These are phyloP conservation scores for Cutaneotrichosporon cyanovorans DNA, from an alignment of 1,284 basidiomycete genomes.

Conservation along the genomic window DNA sequence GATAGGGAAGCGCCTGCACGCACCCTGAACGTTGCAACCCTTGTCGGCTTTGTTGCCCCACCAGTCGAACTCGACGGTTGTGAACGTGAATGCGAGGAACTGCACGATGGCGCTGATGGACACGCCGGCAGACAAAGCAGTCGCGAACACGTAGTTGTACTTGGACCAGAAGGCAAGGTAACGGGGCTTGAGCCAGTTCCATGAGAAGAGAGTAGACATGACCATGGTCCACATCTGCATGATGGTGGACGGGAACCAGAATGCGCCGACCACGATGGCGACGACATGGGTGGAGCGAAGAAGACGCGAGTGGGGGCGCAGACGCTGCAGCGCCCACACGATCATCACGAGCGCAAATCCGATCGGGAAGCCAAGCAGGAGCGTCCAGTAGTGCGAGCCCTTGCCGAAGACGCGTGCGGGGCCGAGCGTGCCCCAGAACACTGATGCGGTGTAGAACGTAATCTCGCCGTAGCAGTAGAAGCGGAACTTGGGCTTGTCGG, in stretches of 20 bases:
- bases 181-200: slow-evolving; percentile 27
- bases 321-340: slow-evolving; percentile 32
- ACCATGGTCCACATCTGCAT: slow-evolving; percentile 1
- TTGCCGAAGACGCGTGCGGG: slow-evolving; percentile 61
- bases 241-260: no score
- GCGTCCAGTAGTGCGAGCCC: slow-evolving; percentile 54
- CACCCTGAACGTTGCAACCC: slow-evolving; percentile 12
- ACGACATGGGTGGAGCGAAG: slow-evolving; percentile 11
- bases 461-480: slow-evolving; percentile 12
- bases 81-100: slow-evolving; percentile 25
- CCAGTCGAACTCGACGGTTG: slow-evolving; percentile 16
- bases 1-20: slow-evolving; percentile 8
- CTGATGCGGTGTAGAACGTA: slow-evolving; percentile 41
- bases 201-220: slow-evolving; percentile 21
- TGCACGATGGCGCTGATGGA: slow-evolving; percentile 33
- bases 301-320: slow-evolving; percentile 3
- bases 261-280: neutral
- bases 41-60: slow-evolving; percentile 18
- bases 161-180: slow-evolving; percentile 38
- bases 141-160: slow-evolving; percentile 40
- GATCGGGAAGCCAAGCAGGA: slow-evolving; percentile 62
- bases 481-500: slow-evolving; percentile 16
- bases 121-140: slow-evolving; percentile 38
- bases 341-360: slow-evolving; percentile 59
- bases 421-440: slow-evolving; percentile 73